These are phyloP conservation scores for Setaria italica DNA, from an alignment of 202 grass and related monocot genomes.

Conservation along the genomic window DNA sequence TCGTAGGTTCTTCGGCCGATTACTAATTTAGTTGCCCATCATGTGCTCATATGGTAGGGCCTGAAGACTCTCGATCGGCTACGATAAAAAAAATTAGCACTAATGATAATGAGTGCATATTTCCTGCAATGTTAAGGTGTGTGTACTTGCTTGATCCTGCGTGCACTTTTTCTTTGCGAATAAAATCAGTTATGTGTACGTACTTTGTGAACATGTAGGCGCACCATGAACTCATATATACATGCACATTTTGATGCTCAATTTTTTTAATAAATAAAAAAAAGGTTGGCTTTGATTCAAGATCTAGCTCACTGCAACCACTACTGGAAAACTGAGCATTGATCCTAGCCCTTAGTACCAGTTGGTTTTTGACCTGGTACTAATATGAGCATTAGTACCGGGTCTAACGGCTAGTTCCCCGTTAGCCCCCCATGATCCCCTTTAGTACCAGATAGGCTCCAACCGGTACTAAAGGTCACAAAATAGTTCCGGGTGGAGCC, in stretches of 20 bases:
- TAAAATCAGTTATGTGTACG: constrained; percentile 15
- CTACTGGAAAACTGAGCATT: no score
- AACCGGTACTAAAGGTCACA: no score
- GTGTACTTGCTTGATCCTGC: constrained; percentile 1
- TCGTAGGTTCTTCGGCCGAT: constrained; percentile 47
- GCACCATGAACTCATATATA: background rate
- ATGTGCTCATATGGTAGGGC: constrained; percentile 47
- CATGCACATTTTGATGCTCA: background rate
- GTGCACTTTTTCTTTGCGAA: background rate
- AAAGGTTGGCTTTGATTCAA: background rate
- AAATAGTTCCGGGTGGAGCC: no score
- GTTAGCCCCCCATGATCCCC: no score
- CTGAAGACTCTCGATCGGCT: background rate
- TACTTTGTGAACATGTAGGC: background rate
- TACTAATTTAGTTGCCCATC: constrained; percentile 39
- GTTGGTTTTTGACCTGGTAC: no score
- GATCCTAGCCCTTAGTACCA: no score
- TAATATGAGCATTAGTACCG: no score
- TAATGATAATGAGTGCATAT: background rate
- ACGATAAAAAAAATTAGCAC: background rate
- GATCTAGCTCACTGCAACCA: background rate
- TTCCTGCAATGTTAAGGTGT: background rate
- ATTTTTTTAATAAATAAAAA: background rate
- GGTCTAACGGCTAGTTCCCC: no score
- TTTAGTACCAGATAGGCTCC: no score